Conservation (phyloP, 768 basidiomycete species). For the Suillus plorans region DNA sequence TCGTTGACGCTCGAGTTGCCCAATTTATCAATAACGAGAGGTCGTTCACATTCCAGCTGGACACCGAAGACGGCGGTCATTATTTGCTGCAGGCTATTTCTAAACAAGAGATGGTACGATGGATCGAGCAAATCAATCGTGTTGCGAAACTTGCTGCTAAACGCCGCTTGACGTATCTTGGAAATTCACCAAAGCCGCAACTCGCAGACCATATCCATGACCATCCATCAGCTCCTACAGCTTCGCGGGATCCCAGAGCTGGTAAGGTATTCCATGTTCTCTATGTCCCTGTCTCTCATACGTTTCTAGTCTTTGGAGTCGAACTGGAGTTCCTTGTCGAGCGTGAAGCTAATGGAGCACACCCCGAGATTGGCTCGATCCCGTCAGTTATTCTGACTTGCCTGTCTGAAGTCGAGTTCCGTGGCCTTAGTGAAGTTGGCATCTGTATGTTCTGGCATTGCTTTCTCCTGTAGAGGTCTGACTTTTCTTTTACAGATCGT, state of each 20-base stretch:
- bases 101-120: conserved; percentile 69
- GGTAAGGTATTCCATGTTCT: conserved; percentile 43
- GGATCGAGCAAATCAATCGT: conserved; percentile 73
- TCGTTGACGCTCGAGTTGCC: conserved; percentile 69
- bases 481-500: conserved; percentile 52
- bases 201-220: conserved; percentile 72
- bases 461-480: background rate
- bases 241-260: conserved; percentile 71
- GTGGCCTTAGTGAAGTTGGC: conserved; percentile 79
- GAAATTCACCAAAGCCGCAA: conserved; percentile 71
- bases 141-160: conserved; percentile 75
- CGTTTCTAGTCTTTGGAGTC: conserved; percentile 65
- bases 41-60: conserved; percentile 79
- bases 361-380: conserved; percentile 55
- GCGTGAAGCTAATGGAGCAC: conserved; percentile 55
- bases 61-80: conserved; percentile 85
- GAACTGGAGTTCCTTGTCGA: conserved; percentile 67
- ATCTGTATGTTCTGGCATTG: conserved; percentile 59
- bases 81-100: conserved; percentile 75
- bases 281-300: conserved; percentile 9
- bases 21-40: conserved; percentile 78
- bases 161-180: conserved; percentile 78
- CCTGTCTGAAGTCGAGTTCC: conserved; percentile 66
- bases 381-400: conserved; percentile 68
- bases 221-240: conserved; percentile 43